These are phyloP conservation scores for Entomortierella chlamydospora DNA, from an alignment of 192 early-diverging fungal genomes.

Conservation along the genomic window DNA sequence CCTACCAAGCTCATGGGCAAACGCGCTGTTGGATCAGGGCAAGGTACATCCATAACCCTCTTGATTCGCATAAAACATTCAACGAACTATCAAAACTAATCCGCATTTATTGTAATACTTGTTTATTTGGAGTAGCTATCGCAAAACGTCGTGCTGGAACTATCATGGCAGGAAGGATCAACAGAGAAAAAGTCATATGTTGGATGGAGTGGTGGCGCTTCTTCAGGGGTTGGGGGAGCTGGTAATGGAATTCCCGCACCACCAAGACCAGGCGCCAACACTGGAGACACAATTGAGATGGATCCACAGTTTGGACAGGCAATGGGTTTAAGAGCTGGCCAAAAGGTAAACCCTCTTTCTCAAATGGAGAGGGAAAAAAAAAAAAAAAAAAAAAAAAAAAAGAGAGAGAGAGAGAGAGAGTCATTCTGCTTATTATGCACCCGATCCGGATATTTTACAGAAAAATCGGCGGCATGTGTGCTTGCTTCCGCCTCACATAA, in stretches of 20 bases:
- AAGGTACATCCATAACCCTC: conserved; percentile 62
- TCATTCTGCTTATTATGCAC: background rate
- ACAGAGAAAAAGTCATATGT: conserved; percentile 63
- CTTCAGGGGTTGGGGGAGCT: conserved; percentile 22
- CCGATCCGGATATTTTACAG: background rate
- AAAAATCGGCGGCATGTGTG: too few species aligned
- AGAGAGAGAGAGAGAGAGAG: background rate
- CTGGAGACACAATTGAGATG: conserved; percentile 70
- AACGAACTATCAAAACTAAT: background rate
- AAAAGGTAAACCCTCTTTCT: conserved; percentile 55
- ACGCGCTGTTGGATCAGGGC: conserved; percentile 75
- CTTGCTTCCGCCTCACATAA: too few species aligned
- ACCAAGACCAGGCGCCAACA: conserved; percentile 48
- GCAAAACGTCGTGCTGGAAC: conserved; percentile 71
- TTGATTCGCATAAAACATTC: too few species aligned
- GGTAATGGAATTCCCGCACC: conserved; percentile 49
- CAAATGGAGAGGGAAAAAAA: background rate
- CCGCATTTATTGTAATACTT: background rate
- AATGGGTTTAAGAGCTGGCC: conserved; percentile 72
- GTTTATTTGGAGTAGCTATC: conserved; percentile 48
- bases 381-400: background rate
- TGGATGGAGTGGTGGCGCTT: conserved; percentile 75
- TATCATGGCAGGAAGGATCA: conserved; percentile 61
- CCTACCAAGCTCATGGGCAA: conserved; percentile 78
- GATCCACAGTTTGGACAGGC: conserved; percentile 75